Conservation (phyloP, 371 early-diverging fungal genomes). For the Mucor sp. region DNA sequence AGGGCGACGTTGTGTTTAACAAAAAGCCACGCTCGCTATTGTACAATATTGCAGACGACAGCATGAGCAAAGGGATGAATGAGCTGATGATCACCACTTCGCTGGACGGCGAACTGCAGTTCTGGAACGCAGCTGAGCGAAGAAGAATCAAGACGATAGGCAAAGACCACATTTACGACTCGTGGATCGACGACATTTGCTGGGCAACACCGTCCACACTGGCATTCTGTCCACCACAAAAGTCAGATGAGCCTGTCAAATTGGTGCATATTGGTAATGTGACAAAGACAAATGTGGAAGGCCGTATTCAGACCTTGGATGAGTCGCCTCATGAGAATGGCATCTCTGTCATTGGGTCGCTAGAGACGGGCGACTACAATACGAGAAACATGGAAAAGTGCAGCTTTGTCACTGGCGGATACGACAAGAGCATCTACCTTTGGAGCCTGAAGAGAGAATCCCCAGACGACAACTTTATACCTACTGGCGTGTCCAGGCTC, state of each 20-base stretch:
- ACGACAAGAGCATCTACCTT: conserved; percentile 35
- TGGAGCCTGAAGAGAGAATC: conserved; percentile 21
- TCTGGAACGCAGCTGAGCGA: conserved; percentile 23
- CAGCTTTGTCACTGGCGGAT: conserved; percentile 42
- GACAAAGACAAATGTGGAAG: conserved; percentile 23
- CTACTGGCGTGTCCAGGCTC: conserved; percentile 1
- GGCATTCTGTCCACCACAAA: conserved; percentile 21
- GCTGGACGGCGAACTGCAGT: conserved; percentile 38
- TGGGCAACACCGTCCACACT: conserved; percentile 36
- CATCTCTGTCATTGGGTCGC: conserved; percentile 19
- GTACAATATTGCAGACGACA: conserved; percentile 25
- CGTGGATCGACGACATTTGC: conserved; percentile 41
- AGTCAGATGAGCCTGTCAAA: conserved; percentile 14
- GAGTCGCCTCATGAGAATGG: conserved; percentile 36
- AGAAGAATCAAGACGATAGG: conserved; percentile 30
- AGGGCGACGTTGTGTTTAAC: not conserved
- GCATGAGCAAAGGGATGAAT: conserved; percentile 6
- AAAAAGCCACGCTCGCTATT: conserved; percentile 40
- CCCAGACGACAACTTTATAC: not conserved
- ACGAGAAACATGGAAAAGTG: conserved; percentile 12
- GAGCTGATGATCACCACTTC: conserved; percentile 37
- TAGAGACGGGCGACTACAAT: conserved; percentile 18
- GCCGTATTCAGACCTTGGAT: conserved; percentile 23
- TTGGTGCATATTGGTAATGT: conserved; percentile 18
- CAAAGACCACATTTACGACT: conserved; percentile 20